Base-by-base conservation (phyloP, 2,329 filamentous ascomycete genomes). In the Verruconis gallopava region DNA sequence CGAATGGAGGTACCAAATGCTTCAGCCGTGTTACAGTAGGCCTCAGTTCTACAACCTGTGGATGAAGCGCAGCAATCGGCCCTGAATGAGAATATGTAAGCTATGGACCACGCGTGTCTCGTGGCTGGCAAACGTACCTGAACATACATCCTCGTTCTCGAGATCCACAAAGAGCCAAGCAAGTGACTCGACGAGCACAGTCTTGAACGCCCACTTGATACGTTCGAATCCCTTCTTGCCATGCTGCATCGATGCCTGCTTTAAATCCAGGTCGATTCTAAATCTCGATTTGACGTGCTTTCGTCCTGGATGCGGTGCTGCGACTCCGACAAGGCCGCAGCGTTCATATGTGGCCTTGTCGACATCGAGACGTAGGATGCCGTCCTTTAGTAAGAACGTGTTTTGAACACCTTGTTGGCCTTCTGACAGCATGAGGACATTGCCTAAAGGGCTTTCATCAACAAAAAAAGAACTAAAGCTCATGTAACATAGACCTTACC, bases 201-300 rank as follows among this genome's bases (percentile, higher is more conserved):
- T 84, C 51, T 80, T 79, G 57, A 79, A 85, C 12, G 85, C 85
- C 68, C 83, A 83, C 4, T 79, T 58, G 12, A 94, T 65, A 36
- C 85, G 70, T 47, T 88, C 79, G 53, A 93, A 94, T 0, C 78
- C 81, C 48, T 81, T 86, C 57, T 85, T 91, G 3, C 86, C 86
- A 42, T 78, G 79, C 5, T 85, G 58, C 84, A 94, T 94, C 0
- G 78, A 78, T 1, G 78, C 72, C 4, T 71, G 66, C 14, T 79
- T 73, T 20, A 98, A 70, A 46, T 96, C 79, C 39, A 81, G 68
- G 51, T 89, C 76, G 36, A 96, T 73, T 91, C 85, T 57, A 71
- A 82, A 96, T 60, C 84, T 71, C 42, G 77, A 73, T 54, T 81
- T 85, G 37, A 73, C 59, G 50, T 79, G 75, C 50, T 77, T 79